Base-by-base conservation (phyloP, 2,329 filamentous ascomycete species). In the Xylariaceae sp. region DNA sequence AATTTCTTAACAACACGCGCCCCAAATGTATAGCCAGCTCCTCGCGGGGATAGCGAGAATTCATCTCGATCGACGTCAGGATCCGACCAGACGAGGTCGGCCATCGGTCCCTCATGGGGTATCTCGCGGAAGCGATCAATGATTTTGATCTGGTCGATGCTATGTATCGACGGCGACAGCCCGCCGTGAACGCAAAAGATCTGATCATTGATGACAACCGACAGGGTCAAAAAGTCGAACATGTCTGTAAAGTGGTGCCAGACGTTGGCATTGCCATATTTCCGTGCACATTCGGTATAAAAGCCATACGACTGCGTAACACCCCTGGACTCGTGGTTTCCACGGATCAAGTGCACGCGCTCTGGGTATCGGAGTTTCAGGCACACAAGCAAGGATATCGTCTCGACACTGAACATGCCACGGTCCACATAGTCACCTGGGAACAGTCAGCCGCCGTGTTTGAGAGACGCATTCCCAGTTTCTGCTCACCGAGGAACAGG, bases 231-330 rank as follows among this genome's bases (percentile, higher is more conserved):
- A 64, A 94, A 98, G 67, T 98, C 92, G 66, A 98, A 98, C 89
- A 98, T 97, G 68, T 98, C 92, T 50, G 92, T 98, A 61, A 98
- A 98, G 64, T 97, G 92, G 65, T 98, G 92, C 92, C 92, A 98
- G 15, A 98, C 92, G 56, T 92, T 96, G 48, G 92, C 88, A 59
- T 95, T 97, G 61, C 92, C 92, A 65, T 98, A 98, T 67, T 98
- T 98, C 52, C 92, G 83, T 14, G 85, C 88, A 66, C 92, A 98
- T 62, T 98, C 92, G 15, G 92, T 97, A 62, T 98, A 98, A 69
- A 98, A 98, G 41, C 92, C 92, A 65, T 98, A 98, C 18, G 90
- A 97, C 65, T 98, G 92, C 9, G 92, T 98, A 38, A 98, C 92
- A 56, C 92, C 92, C 55, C 92, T 83, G 41, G 88, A 95, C 67